These are phyloP conservation scores for Dactylellina haptotyla DNA, from an alignment of 2,329 filamentous ascomycete species.

Conservation along the genomic window DNA sequence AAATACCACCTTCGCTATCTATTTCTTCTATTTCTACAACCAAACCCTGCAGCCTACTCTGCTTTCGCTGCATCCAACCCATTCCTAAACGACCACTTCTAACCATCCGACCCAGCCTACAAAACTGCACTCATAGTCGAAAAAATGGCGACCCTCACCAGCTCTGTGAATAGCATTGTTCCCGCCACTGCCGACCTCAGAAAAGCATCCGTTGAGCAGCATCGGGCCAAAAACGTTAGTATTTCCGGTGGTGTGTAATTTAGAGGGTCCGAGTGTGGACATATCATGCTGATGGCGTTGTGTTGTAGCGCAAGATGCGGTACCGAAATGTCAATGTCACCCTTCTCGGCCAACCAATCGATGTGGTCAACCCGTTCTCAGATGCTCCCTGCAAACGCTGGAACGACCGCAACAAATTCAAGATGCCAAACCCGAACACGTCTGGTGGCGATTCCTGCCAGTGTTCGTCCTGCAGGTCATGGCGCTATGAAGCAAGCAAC, in stretches of 20 bases:
- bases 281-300: too few species aligned
- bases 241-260: too few species aligned
- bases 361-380: not conserved
- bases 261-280: too few species aligned
- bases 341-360: constrained; percentile 56
- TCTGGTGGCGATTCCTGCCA: constrained; percentile 49
- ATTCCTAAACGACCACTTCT: not conserved
- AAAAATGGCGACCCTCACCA: constrained; percentile 33
- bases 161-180: constrained; percentile 39
- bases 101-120: not conserved
- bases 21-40: not conserved
- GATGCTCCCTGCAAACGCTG: constrained; percentile 49
- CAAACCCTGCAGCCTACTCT: not conserved
- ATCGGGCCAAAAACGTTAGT: constrained; percentile 58
- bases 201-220: constrained; percentile 56
- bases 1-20: too few species aligned
- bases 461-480: constrained; percentile 51
- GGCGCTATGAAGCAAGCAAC: constrained; percentile 36
- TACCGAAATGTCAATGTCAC: constrained; percentile 57
- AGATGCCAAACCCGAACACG: constrained; percentile 46
- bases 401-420: constrained; percentile 58
- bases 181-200: constrained; percentile 55
- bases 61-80: too few species aligned
- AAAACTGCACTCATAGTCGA: not conserved
- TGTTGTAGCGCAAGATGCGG: constrained; percentile 56